phyloP scores from a whole-genome alignment of 345 rosid genomes.

The Durio zibethinus region DNA sequence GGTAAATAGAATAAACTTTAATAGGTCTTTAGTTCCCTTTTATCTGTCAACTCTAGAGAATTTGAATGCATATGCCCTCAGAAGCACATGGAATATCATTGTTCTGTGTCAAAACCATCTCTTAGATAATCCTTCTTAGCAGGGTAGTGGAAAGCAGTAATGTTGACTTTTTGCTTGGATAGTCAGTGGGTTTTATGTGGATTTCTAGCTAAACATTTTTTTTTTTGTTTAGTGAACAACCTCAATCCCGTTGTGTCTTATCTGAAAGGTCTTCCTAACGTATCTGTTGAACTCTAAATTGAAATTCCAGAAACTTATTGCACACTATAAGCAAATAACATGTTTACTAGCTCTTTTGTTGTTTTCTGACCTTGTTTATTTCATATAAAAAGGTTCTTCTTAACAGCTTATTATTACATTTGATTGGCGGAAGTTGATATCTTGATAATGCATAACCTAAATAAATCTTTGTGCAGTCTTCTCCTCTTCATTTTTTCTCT shows the following conservation, averaged over 20 bases:
- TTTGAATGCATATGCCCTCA: neutral
- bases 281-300: neutral
- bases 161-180: neutral
- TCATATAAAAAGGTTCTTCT: neutral
- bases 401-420: neutral
- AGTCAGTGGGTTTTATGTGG: neutral
- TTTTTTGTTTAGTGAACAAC: neutral
- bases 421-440: neutral
- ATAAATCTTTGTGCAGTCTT: neutral
- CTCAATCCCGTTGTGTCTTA: neutral
- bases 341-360: neutral
- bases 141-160: neutral
- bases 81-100: neutral
- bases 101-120: neutral
- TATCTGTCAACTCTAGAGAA: neutral
- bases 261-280: neutral
- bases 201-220: neutral
- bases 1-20: constrained; percentile 44
- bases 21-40: neutral
- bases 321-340: neutral
- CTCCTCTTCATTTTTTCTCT: neutral
- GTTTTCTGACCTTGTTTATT: neutral
- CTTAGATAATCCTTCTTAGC: neutral
- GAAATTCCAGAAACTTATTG: neutral
- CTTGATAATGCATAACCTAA: neutral